These are phyloP conservation scores for Ulmus americana DNA, from an alignment of 331 rosid species.

Conservation along the genomic window DNA sequence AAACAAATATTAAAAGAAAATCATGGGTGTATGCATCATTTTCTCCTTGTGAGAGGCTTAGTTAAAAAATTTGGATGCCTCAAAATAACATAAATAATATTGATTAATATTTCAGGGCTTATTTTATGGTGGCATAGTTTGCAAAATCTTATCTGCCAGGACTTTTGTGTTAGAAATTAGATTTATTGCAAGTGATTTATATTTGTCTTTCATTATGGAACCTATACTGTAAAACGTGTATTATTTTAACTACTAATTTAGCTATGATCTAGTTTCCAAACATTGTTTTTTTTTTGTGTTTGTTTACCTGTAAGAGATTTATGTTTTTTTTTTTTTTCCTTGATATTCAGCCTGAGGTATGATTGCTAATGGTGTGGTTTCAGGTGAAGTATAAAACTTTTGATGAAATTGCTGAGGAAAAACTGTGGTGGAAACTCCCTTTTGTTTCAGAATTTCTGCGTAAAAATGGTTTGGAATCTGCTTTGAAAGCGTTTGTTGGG, in stretches of 20 bases:
- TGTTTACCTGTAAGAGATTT: background rate
- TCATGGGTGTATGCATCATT: no score
- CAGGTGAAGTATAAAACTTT: conserved; percentile 79
- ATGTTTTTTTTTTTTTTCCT: background rate
- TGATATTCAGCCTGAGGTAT: conserved; percentile 1
- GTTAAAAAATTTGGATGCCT: no score
- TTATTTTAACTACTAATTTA: background rate
- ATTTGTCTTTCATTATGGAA: background rate
- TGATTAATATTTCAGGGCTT: no score
- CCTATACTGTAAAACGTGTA: background rate
- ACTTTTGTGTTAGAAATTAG: background rate
- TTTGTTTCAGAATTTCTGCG: conserved; percentile 69
- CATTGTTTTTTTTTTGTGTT: background rate
- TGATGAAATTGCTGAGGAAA: conserved; percentile 72
- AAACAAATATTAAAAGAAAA: no score
- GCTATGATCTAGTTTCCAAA: background rate
- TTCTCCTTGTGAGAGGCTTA: no score
- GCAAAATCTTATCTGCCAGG: background rate
- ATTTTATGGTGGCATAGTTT: background rate
- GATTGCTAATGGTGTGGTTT: conserved; percentile 30
- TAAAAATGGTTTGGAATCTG: conserved; percentile 64
- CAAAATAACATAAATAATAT: no score
- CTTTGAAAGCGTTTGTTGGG: conserved; percentile 55
- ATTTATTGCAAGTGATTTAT: background rate
- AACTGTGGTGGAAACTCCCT: conserved; percentile 78